Conservation (phyloP, 306 rosid genomes). For the Quercus agrifolia region DNA sequence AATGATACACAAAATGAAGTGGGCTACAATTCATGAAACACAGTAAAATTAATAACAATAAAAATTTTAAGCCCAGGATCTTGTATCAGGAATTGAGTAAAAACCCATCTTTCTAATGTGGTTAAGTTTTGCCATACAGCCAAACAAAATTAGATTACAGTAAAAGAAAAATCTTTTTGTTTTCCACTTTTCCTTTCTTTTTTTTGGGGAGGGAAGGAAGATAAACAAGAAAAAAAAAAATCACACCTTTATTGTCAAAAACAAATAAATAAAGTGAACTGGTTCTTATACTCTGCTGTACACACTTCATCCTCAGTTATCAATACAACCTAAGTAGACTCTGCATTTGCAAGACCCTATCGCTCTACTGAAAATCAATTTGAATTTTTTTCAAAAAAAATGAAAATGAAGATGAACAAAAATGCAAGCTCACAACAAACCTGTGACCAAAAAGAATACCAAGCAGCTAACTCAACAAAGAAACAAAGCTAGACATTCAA, state of each 20-base stretch:
- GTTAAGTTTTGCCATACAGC: not conserved
- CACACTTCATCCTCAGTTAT: constrained; percentile 57
- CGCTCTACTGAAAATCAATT: constrained; percentile 37
- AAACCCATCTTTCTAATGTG: not conserved
- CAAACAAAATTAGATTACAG: not conserved
- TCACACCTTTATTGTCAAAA: constrained; percentile 44
- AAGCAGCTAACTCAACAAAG: constrained; percentile 47
- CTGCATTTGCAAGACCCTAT: constrained; percentile 57
- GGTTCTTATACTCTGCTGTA: constrained; percentile 76
- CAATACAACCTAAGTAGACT: constrained; percentile 59
- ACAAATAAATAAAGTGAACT: constrained; percentile 25
- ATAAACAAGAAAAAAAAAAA: not conserved
- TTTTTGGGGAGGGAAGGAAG: not conserved
- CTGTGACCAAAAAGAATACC: constrained; percentile 46
- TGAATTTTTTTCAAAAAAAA: constrained; percentile 25
- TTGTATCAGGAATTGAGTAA: not conserved
- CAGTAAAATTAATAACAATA: not conserved
- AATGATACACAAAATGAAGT: not conserved
- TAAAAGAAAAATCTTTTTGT: no score
- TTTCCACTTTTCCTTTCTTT: no score
- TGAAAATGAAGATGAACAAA: constrained; percentile 21
- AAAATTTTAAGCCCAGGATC: not conserved
- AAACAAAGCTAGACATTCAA: constrained; percentile 46
- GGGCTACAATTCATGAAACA: no score
- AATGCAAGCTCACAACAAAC: constrained; percentile 47